Percentiles rank a stretch among this genome's conserved stretches.
phyloP scores from a whole-genome alignment of 352 stramenopile species.

The Pythium oligandrum region DNA sequence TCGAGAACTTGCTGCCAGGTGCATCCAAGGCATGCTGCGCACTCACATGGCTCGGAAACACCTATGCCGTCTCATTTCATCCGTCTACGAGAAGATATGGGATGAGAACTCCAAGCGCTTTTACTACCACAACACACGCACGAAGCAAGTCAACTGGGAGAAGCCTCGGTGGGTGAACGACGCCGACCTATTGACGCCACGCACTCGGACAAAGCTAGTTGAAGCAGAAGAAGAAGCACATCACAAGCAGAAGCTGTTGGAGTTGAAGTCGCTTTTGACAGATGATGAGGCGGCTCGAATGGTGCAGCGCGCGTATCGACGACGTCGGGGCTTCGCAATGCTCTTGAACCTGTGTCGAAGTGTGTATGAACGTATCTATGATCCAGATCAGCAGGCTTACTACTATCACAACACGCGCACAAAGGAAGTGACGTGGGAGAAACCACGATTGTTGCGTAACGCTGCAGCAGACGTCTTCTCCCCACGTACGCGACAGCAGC shows the following conservation, averaged over 20 bases:
- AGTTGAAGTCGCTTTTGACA: constrained; percentile 14
- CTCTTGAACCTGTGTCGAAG: constrained; percentile 38
- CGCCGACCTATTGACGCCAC: constrained; percentile 52
- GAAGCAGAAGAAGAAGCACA: constrained; percentile 7
- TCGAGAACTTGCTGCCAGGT: constrained; percentile 19
- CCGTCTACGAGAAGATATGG: constrained; percentile 81
- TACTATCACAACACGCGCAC: constrained; percentile 84
- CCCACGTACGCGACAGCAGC: constrained; percentile 40
- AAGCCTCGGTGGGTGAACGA: constrained; percentile 65
- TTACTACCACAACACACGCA: constrained; percentile 81
- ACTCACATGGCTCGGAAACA: constrained; percentile 40
- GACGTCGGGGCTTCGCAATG: constrained; percentile 33
- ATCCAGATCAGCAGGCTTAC: constrained; percentile 37
- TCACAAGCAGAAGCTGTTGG: constrained; percentile 1
- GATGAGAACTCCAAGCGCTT: constrained; percentile 37
- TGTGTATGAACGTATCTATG: constrained; percentile 73
- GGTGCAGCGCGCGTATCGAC: constrained; percentile 53
- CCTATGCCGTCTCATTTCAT: constrained; percentile 57
- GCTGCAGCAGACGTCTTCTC: constrained; percentile 40
- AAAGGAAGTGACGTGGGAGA: constrained; percentile 60
- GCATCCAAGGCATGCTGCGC: constrained; percentile 56
- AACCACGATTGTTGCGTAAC: constrained; percentile 45
- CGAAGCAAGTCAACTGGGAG: constrained; percentile 63
- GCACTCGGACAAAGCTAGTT: constrained; percentile 19
- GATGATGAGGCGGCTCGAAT: constrained; percentile 36